Conservation (phyloP, 495 filamentous ascomycete species). For the Trypethelium eluteriae region DNA sequence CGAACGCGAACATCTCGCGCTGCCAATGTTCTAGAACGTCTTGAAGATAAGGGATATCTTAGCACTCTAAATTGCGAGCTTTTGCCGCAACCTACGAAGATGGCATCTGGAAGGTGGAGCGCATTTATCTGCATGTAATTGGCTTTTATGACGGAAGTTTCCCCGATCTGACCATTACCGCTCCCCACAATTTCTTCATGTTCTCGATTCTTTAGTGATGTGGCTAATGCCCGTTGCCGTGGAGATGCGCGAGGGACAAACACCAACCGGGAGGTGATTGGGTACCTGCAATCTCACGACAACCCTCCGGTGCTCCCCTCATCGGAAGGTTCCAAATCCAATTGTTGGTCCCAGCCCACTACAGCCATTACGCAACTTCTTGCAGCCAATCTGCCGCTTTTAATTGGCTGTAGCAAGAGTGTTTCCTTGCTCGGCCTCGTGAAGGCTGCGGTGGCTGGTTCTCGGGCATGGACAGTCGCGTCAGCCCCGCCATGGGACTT, state of each 20-base stretch:
- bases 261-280: background rate
- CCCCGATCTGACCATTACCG: background rate
- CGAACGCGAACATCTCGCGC: background rate
- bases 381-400: background rate
- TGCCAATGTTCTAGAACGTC: background rate
- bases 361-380: background rate
- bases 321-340: background rate
- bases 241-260: background rate
- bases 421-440: background rate
- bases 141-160: background rate
- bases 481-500: conserved; percentile 8
- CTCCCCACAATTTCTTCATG: background rate
- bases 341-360: background rate
- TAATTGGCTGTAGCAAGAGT: background rate
- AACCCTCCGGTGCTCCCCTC: background rate
- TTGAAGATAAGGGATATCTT: no score
- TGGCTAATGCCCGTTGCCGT: background rate
- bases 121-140: background rate
- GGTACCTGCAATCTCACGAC: background rate
- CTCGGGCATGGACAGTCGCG: background rate
- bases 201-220: background rate
- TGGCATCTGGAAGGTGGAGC: background rate
- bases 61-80: no score
- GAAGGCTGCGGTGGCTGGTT: background rate
- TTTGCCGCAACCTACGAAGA: background rate